phyloP scores from a whole-genome alignment of 805 yeast genomes.

The Pichia californica region DNA sequence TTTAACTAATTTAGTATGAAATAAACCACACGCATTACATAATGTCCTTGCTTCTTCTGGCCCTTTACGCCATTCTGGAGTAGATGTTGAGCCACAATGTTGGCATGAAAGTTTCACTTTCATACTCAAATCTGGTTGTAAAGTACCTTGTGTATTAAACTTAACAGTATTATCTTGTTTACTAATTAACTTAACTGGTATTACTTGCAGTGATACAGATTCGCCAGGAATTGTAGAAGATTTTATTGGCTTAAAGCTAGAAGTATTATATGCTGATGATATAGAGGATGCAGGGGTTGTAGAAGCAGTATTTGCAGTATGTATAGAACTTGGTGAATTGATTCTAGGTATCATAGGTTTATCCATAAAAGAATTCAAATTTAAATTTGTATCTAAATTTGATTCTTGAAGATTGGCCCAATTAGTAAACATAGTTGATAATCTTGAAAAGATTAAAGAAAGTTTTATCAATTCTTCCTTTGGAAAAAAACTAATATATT shows the following conservation, averaged over 20 bases:
- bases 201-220: conserved; percentile 24
- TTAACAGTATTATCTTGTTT: neutral
- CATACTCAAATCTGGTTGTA: conserved; percentile 31
- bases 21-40: conserved; percentile 91
- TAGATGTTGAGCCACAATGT: conserved; percentile 68
- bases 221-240: conserved; percentile 19
- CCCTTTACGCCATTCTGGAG: conserved; percentile 94
- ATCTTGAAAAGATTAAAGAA: neutral
- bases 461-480: conserved; percentile 8
- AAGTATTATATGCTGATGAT: conserved; percentile 26
- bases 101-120: conserved; percentile 36
- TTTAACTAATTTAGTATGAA: conserved; percentile 54
- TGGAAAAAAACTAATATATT: conserved; percentile 9
- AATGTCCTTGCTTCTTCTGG: conserved; percentile 76
- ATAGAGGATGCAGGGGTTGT: conserved; percentile 23
- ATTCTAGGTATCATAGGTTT: too few species aligned
- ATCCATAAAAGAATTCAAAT: neutral
- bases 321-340: too few species aligned
- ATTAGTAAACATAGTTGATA: conserved; percentile 1
- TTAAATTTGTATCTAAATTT: neutral
- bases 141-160: conserved; percentile 28
- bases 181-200: conserved; percentile 24
- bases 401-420: conserved; percentile 6
- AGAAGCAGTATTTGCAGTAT: neutral
- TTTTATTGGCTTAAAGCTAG: too few species aligned